Evolutionary conservation across 2,329 filamentous ascomycete genomes (phyloP).

Genomic region (Cordyceps farinosa): DNA sequence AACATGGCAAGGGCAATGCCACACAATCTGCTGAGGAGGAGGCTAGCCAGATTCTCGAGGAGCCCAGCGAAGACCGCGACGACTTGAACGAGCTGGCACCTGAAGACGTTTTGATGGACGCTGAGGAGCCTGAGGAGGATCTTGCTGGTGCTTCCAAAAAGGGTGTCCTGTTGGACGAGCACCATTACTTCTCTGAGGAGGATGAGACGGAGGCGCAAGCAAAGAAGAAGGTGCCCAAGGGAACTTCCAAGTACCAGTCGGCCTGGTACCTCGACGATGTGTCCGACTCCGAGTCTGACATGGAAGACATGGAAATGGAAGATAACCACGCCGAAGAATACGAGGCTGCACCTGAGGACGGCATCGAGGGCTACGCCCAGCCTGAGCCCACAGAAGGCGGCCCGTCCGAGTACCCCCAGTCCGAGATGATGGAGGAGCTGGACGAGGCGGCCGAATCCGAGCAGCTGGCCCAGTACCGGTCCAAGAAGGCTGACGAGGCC

Average conservation of each 20-base stretch:
- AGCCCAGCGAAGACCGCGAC: constrained; percentile 75
- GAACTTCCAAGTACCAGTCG: constrained; percentile 90
- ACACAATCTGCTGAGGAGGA: constrained; percentile 64
- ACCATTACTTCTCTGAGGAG: constrained; percentile 96
- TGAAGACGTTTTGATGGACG: constrained; percentile 74
- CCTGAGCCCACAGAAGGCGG: constrained; percentile 71
- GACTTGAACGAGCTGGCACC: constrained; percentile 80
- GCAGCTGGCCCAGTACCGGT: constrained; percentile 77
- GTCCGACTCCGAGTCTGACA: constrained; percentile 81
- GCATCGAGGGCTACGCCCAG: constrained; percentile 65
- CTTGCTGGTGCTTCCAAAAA: constrained; percentile 55
- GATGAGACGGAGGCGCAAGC: constrained; percentile 48
- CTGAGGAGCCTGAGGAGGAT: constrained; percentile 50
- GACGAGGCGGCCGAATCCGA: constrained; percentile 77
- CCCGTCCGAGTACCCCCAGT: constrained; percentile 87
- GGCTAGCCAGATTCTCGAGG: constrained; percentile 59
- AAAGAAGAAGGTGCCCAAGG: constrained; percentile 69
- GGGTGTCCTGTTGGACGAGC: constrained; percentile 90
- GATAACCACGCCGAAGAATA: constrained; percentile 58
- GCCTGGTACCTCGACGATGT: constrained; percentile 86
- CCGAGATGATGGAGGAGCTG: constrained; percentile 83
- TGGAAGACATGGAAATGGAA: constrained; percentile 61
- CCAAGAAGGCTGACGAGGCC: constrained; percentile 72
- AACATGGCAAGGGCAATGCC: constrained; percentile 61
- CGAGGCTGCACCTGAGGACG: constrained; percentile 73